A percentile compares a stretch with the other conserved stretches of the same genome.
These are phyloP conservation scores for Trametes gibbosa DNA, from an alignment of 768 basidiomycete species.

Conservation along the genomic window DNA sequence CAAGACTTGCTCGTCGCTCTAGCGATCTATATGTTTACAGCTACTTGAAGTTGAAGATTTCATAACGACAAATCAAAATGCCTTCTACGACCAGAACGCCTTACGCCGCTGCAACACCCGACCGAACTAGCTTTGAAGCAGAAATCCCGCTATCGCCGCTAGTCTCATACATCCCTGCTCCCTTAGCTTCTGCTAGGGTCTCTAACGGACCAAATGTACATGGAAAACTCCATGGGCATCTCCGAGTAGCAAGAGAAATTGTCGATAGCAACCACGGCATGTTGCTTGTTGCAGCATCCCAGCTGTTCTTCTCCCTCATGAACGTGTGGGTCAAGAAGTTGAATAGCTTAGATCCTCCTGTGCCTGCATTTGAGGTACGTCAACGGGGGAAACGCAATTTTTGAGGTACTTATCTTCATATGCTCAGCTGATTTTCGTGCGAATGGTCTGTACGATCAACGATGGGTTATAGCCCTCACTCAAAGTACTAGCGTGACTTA, in stretches of 20 bases:
- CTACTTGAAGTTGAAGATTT: not conserved
- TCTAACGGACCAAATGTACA: not conserved
- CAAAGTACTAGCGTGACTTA: not conserved
- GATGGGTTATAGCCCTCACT: not conserved
- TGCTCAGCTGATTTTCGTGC: constrained; percentile 48
- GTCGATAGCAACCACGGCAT: constrained; percentile 51
- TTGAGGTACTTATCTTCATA: not conserved
- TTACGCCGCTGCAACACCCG: constrained; percentile 5
- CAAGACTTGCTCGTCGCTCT: no score
- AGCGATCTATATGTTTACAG: no score
- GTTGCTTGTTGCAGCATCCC: constrained; percentile 52
- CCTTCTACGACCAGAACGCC: constrained; percentile 2
- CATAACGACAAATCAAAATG: constrained; percentile 1
- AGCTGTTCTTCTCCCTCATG: constrained; percentile 61
- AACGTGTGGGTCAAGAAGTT: constrained; percentile 63
- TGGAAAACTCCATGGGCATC: not conserved
- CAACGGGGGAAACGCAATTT: not conserved
- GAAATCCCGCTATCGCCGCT: constrained; percentile 8
- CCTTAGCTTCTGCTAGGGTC: not conserved
- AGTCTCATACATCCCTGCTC: constrained; percentile 5
- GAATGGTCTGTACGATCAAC: constrained; percentile 47
- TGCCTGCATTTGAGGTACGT: constrained; percentile 53
- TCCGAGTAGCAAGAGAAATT: not conserved
- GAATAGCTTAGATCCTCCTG: constrained; percentile 54
- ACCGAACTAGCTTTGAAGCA: constrained; percentile 1